These are phyloP conservation scores for Rhytidiadelphus loreus DNA, from an alignment of 225 moss, liverwort and hornwort species.

Conservation along the genomic window DNA sequence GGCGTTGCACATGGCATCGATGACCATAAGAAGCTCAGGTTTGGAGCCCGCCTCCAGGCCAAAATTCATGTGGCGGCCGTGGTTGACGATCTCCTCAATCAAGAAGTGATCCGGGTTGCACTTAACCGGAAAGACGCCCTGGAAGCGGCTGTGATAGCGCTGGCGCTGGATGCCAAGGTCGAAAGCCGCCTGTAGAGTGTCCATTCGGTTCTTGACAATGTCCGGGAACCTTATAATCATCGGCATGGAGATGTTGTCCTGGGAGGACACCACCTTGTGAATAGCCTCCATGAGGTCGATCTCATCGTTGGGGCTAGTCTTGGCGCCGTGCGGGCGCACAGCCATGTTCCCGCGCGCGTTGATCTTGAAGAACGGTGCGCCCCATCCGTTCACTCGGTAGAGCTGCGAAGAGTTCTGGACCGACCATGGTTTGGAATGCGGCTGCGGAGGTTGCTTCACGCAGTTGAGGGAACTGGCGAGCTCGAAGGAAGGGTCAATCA, in stretches of 20 bases:
- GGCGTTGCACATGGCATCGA: slow-evolving; percentile 54
- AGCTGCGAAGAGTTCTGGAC: slow-evolving; percentile 47
- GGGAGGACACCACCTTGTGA: slow-evolving; percentile 37
- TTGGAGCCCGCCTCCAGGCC: slow-evolving; percentile 88
- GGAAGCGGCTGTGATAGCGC: slow-evolving; percentile 50
- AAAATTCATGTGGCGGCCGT: slow-evolving; percentile 62
- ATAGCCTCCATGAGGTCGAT: slow-evolving; percentile 69
- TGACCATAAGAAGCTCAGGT: slow-evolving; percentile 82
- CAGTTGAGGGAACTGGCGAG: slow-evolving; percentile 15
- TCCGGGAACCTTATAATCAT: slow-evolving; percentile 74
- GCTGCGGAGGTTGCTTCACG: neutral
- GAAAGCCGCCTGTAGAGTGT: slow-evolving; percentile 53
- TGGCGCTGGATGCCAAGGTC: slow-evolving; percentile 47
- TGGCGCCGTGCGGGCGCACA: slow-evolving; percentile 50
- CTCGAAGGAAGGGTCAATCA: slow-evolving; percentile 29
- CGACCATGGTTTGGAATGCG: slow-evolving; percentile 41
- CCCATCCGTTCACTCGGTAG: slow-evolving; percentile 89
- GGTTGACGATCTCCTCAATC: slow-evolving; percentile 67
- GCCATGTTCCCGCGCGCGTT: slow-evolving; percentile 62
- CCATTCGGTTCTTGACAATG: slow-evolving; percentile 56
- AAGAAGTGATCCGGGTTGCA: slow-evolving; percentile 84
- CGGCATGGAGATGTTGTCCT: slow-evolving; percentile 37
- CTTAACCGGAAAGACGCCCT: slow-evolving; percentile 90
- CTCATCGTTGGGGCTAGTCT: slow-evolving; percentile 27
- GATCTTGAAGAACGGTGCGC: slow-evolving; percentile 79